Percentiles rank a stretch among this genome's conserved stretches.
These are phyloP conservation scores for Penicillium sp. DNA, from an alignment of 2,329 filamentous ascomycete species.

Conservation along the genomic window DNA sequence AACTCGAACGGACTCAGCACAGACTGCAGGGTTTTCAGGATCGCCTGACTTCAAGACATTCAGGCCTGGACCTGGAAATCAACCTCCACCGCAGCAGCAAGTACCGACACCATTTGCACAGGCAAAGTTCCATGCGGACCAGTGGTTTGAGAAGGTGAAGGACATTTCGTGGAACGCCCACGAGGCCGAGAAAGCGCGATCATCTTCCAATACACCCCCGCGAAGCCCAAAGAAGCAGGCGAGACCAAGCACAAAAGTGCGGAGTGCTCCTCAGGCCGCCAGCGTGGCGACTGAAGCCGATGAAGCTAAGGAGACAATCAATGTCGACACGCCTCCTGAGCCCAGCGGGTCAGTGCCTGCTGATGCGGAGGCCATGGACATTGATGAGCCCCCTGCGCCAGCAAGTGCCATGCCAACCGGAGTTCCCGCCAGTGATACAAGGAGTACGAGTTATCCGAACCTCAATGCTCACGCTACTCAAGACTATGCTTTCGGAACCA, in stretches of 20 bases:
- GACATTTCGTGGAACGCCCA: slow-evolving; percentile 32
- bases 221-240: slow-evolving; percentile 35
- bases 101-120: slow-evolving; percentile 30
- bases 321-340: slow-evolving; percentile 17
- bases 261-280: slow-evolving; percentile 30
- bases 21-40: slow-evolving; percentile 15
- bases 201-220: slow-evolving; percentile 24
- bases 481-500: slow-evolving; percentile 7
- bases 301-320: slow-evolving; percentile 32
- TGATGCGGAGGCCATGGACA: slow-evolving; percentile 44
- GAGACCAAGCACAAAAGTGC: slow-evolving; percentile 26
- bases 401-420: slow-evolving; percentile 4
- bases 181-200: slow-evolving; percentile 24
- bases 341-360: slow-evolving; percentile 14
- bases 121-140: slow-evolving; percentile 36
- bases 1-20: slow-evolving; percentile 18
- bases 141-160: slow-evolving; percentile 37
- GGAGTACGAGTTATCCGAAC: slow-evolving; percentile 17
- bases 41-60: slow-evolving; percentile 20
- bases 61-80: slow-evolving; percentile 11
- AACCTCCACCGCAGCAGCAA: slow-evolving; percentile 16
- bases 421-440: background rate
- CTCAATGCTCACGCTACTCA: slow-evolving; percentile 12
- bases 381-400: slow-evolving; percentile 35
- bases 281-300: slow-evolving; percentile 39